Conservation (phyloP, 1,284 basidiomycete species). For the Pseudozyma pruni region DNA sequence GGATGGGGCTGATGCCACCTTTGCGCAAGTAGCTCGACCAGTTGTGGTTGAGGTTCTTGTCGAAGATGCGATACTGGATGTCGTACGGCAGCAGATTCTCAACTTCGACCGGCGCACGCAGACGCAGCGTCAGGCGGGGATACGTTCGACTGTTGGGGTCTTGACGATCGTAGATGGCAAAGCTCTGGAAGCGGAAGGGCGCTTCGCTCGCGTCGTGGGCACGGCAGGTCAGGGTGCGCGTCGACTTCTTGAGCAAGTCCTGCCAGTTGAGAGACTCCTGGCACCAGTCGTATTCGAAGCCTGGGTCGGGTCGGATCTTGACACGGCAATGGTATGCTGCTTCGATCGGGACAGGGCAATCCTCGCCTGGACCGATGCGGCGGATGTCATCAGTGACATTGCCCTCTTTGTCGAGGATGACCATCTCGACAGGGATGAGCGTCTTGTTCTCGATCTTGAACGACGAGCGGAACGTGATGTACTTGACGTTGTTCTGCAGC, state of each 20-base stretch:
- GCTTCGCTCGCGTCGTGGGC: constrained; percentile 85
- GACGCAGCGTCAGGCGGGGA: constrained; percentile 83
- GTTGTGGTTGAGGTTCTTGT: constrained; percentile 89
- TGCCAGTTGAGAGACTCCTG: constrained; percentile 85
- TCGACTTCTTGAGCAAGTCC: constrained; percentile 80
- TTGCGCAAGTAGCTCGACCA: constrained; percentile 87
- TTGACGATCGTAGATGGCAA: constrained; percentile 81
- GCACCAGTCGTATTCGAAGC: constrained; percentile 94
- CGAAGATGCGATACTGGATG: constrained; percentile 91
- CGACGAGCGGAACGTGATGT: constrained; percentile 92
- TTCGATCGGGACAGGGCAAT: constrained; percentile 90
- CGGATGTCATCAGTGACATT: constrained; percentile 83
- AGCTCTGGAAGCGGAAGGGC: constrained; percentile 94
- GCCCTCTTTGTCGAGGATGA: constrained; percentile 85
- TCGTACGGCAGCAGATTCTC: constrained; percentile 97
- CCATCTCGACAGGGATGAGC: constrained; percentile 90
- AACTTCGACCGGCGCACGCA: constrained; percentile 94
- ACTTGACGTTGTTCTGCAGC: constrained; percentile 91
- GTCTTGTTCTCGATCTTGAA: constrained; percentile 93
- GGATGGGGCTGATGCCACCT: constrained; percentile 95
- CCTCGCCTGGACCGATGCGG: constrained; percentile 89
- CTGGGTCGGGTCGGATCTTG: constrained; percentile 91
- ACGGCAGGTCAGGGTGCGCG: constrained; percentile 85
- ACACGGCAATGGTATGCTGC: constrained; percentile 85
- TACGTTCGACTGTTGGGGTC: constrained; percentile 74